Conservation (phyloP, 2,329 filamentous ascomycete species). For the Aureobasidium lini region DNA sequence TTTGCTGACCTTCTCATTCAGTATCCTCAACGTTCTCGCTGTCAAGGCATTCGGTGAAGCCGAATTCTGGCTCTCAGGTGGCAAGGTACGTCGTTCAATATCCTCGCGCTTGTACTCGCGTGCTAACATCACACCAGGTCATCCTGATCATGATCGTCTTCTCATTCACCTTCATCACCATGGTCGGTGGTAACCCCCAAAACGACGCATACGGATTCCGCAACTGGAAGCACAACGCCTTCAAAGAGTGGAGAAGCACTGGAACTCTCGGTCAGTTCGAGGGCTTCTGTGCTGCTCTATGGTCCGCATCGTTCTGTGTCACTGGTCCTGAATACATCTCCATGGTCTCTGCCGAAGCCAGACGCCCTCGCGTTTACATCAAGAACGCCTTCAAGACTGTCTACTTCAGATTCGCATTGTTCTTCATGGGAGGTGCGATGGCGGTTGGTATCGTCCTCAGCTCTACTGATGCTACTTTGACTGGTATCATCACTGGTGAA, state of each 20-base stretch:
- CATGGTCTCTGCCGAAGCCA: conserved; percentile 43
- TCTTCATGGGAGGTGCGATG: conserved; percentile 42
- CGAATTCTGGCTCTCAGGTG: conserved; percentile 41
- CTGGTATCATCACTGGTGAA: conserved; percentile 20
- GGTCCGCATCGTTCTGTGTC: conserved; percentile 38
- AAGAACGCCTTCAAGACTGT: conserved; percentile 44
- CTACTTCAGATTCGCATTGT: conserved; percentile 40
- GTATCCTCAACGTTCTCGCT: conserved; percentile 35
- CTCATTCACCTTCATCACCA: conserved; percentile 22
- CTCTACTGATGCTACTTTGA: conserved; percentile 24
- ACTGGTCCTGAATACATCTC: conserved; percentile 43
- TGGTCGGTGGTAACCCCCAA: conserved; percentile 27
- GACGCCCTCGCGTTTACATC: conserved; percentile 38
- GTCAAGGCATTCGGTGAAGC: conserved; percentile 39
- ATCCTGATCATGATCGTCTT: conserved; percentile 35
- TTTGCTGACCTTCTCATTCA: neutral
- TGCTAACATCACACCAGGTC: conserved; percentile 17
- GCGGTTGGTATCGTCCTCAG: conserved; percentile 36
- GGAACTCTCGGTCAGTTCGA: conserved; percentile 17
- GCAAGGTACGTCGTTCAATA: conserved; percentile 23
- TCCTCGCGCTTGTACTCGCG: too few species aligned
- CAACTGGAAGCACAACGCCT: conserved; percentile 29
- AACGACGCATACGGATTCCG: conserved; percentile 36
- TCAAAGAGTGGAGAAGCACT: conserved; percentile 22
- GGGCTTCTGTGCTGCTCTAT: conserved; percentile 30